Evolutionary conservation across 306 rosid genomes (phyloP), one percentile per base, ranked within the genome.

Genomic region (Quercus mongolica): DNA sequence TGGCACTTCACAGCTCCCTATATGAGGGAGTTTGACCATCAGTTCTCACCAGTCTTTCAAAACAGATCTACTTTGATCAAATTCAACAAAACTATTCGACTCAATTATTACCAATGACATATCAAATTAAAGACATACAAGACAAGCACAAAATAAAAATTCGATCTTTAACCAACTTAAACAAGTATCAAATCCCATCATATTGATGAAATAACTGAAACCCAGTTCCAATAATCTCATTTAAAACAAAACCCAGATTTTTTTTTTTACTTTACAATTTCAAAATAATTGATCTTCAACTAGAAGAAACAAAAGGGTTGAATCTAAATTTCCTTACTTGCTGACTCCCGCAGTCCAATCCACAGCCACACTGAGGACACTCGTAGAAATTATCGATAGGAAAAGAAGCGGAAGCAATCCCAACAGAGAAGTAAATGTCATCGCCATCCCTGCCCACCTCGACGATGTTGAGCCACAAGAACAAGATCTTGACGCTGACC

Each of bases 301-400:
- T 7, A 20, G 92, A 89, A 31, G 91, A 94, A 83, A 88, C 79
- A 33, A 84, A 81, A 70, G 91, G 83, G 30, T 83, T 91, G 7
- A 85, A 69, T 30, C 80, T 90, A 54, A 90, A 72, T 63, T 90
- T 86, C 78, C 92, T 82, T 17, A 85, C 80, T 62, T 76, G 86
- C 5, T 79, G 33, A 74, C 51, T 21, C 67, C 56, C 79, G 87
- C 97, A 92, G 77, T 89, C 68, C 84, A 91, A 79, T 41, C 97
- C 98, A 59, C 97, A 91, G 1, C 96, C 96, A 59, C 97, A 91
- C 84, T 73, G 84, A 2, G 97, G 98, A 35, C 94, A 91, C 30
- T 80, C 97, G 78, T 80, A 83, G 84, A 94, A 92, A 63, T 83
- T 87, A 13, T 94, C 92, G 0, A 87, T 79, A 1, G 97, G 84